These are phyloP conservation scores for Lithospermum erythrorhizon DNA, from an alignment of 257 asterid genomes.

Conservation along the genomic window DNA sequence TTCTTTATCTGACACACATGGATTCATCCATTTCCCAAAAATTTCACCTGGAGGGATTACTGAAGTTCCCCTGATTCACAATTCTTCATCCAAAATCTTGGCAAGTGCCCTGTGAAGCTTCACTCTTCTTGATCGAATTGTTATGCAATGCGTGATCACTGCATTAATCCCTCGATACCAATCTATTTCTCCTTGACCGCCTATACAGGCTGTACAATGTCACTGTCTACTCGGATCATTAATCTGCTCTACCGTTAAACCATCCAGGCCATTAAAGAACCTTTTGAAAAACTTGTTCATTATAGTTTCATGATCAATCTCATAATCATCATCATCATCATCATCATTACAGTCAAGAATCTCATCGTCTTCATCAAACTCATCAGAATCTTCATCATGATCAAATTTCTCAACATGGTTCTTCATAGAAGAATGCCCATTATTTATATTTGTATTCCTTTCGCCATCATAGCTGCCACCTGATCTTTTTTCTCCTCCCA, in stretches of 20 bases:
- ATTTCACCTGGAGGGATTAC: conserved; percentile 37
- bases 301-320: conserved; percentile 34
- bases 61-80: conserved; percentile 36
- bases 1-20: conserved; percentile 7
- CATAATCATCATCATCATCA: conserved; percentile 18
- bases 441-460: conserved; percentile 25
- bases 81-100: conserved; percentile 39
- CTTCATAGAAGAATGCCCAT: conserved; percentile 30
- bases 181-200: conserved; percentile 65
- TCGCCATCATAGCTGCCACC: conserved; percentile 37
- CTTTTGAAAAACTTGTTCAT: conserved; percentile 47
- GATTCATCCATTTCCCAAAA: conserved; percentile 15
- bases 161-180: conserved; percentile 56
- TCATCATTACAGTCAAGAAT: conserved; percentile 30
- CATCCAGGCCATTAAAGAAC: conserved; percentile 32
- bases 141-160: conserved; percentile 40
- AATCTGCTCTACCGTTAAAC: conserved; percentile 31
- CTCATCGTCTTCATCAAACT: conserved; percentile 12
- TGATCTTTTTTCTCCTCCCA: conserved; percentile 25
- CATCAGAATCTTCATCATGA: conserved; percentile 38
- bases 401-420: conserved; percentile 11
- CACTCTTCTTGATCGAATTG: conserved; percentile 39
- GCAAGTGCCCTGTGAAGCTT: conserved; percentile 55
- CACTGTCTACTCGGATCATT: conserved; percentile 51
- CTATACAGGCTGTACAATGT: conserved; percentile 63